These are phyloP conservation scores for Lecanicillium sp. DNA, from an alignment of 2,329 filamentous ascomycete genomes.

Conservation along the genomic window DNA sequence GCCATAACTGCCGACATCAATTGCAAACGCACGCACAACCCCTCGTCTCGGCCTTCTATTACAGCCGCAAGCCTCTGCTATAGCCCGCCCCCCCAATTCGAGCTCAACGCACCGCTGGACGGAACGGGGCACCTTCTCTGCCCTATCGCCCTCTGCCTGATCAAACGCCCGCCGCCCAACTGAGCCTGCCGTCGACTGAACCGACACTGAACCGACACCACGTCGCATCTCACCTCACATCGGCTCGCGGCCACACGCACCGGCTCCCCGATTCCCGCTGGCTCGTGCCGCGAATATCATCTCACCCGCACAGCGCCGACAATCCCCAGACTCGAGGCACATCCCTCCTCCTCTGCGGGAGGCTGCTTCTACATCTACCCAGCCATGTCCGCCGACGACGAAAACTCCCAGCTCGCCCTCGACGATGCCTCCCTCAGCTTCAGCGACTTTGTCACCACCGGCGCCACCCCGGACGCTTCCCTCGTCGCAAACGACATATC, in stretches of 20 bases:
- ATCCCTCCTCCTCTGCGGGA: not conserved
- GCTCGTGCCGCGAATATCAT: not conserved
- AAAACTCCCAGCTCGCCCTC: conserved; percentile 38
- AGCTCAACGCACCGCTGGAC: too few species aligned
- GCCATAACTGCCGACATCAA: conserved; percentile 2
- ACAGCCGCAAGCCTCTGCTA: too few species aligned
- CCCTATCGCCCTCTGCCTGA: too few species aligned
- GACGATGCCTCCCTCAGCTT: conserved; percentile 36
- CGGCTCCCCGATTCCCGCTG: not conserved
- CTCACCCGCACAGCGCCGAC: conserved; percentile 1
- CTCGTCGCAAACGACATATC: conserved; percentile 26
- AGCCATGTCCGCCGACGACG: conserved; percentile 36
- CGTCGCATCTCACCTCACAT: too few species aligned
- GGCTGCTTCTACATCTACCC: not conserved
- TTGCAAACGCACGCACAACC: too few species aligned
- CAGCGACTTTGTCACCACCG: conserved; percentile 25
- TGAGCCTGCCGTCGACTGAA: too few species aligned
- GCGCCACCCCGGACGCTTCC: conserved; percentile 28
- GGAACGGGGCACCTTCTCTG: too few species aligned
- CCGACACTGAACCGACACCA: too few species aligned
- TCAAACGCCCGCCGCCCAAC: too few species aligned
- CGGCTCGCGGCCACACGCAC: too few species aligned
- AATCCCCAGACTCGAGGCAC: not conserved
- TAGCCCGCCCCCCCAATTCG: too few species aligned
- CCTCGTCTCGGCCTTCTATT: too few species aligned